Base-by-base conservation (phyloP, 139 green algal genomes). In the Tetratostichococcus sp. region DNA sequence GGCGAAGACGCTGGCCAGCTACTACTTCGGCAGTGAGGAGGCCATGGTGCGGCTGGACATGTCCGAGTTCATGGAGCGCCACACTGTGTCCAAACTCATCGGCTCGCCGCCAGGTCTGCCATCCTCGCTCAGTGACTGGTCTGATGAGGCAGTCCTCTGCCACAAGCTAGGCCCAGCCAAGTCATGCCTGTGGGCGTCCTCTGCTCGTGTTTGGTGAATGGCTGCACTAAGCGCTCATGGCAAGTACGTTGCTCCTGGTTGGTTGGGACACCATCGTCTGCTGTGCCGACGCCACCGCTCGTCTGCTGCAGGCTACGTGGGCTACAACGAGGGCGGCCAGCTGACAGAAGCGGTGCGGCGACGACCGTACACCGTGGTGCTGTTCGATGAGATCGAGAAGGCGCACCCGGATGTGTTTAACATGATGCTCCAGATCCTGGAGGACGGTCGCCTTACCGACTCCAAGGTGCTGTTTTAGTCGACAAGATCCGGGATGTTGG, bases 311-410 rank as follows among this genome's bases (percentile, higher is more conserved):
- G 96, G 96, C 34, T 99, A 99, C 70, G 96, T 99, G 22, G 96
- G 96, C 57, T 99, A 99, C 94, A 90, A 89, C 62, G 96, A 99
- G 89, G 96, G 96, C 67, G 96, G 96, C 22, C 96, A 99, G 88
- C 91, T 99, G 66, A 99, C 96, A 43, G 96, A 99, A 87, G 96
- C 96, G 21, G 96, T 98, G 65, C 81, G 89, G 75, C 82, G 96
- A 50, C 84, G 96, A 67, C 96, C 96, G 4, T 99, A 99, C 93
- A 98, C 96, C 0, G 92, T 99, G 58, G 92, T 99, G 75, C 90
- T 99, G 71, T 99, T 99, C 81, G 96, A 99, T 90, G 96, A 99
- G 90, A 97, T 99, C 78, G 96, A 99, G 86, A 99, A 99, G 91
- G 96, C 96, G 25, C 96, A 99, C 84, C 96, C 96, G 22, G 96